Percentiles rank a stretch among this genome's conserved stretches.
Conservation (phyloP, 2,329 filamentous ascomycete species). For the Huntiella bhutanensis region DNA sequence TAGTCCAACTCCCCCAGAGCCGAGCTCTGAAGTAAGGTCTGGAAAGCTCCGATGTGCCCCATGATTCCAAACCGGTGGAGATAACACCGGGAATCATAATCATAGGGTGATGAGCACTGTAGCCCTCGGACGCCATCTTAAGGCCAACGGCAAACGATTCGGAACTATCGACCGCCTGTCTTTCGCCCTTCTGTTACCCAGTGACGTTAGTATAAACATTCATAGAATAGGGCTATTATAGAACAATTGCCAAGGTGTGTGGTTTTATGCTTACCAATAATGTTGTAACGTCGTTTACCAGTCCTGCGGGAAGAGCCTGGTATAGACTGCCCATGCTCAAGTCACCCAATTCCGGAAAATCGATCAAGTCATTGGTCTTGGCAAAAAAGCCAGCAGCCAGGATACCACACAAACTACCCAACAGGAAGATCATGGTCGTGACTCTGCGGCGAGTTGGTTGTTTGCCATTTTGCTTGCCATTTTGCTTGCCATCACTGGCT, state of each 20-base stretch:
- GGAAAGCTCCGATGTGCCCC: slow-evolving; percentile 74
- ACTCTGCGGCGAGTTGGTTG: slow-evolving; percentile 43
- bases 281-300: slow-evolving; percentile 72
- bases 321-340: slow-evolving; percentile 70
- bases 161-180: slow-evolving; percentile 65
- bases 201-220: not conserved
- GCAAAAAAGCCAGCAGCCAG: slow-evolving; percentile 82
- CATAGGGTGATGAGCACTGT: slow-evolving; percentile 67
- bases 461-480: not conserved
- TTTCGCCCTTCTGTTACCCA: slow-evolving; percentile 50
- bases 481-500: slow-evolving; percentile 1
- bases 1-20: slow-evolving; percentile 95
- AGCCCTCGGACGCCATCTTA: slow-evolving; percentile 62
- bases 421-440: slow-evolving; percentile 63
- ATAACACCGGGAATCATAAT: slow-evolving; percentile 98
- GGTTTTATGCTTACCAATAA: slow-evolving; percentile 43
- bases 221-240: not conserved
- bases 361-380: slow-evolving; percentile 73
- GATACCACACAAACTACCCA: slow-evolving; percentile 81
- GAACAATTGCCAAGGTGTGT: not conserved
- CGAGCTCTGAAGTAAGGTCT: slow-evolving; percentile 85
- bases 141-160: slow-evolving; percentile 86
- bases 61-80: slow-evolving; percentile 88
- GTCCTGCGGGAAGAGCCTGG: slow-evolving; percentile 58
- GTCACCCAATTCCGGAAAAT: slow-evolving; percentile 50